phyloP scores from a whole-genome alignment of 2,329 filamentous ascomycete genomes.

The Colletotrichum destructivum region DNA sequence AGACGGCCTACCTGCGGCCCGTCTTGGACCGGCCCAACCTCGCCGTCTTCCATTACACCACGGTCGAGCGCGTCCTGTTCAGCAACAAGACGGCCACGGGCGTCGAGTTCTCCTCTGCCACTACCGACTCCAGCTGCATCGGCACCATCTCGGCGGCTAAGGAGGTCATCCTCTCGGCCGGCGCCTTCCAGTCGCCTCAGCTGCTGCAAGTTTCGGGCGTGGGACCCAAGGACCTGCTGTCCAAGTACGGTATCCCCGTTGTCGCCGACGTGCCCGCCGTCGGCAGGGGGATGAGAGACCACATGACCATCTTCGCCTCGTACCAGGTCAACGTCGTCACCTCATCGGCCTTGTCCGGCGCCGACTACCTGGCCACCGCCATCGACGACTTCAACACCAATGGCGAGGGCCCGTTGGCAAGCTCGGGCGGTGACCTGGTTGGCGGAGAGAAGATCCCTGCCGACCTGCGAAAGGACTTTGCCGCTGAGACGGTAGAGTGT shows the following conservation, averaged over 20 bases:
- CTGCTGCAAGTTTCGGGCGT: neutral
- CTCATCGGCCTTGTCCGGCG: neutral
- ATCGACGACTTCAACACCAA: neutral
- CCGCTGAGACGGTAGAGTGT: neutral
- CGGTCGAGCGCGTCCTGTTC: neutral
- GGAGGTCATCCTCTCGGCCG: slow-evolving; percentile 1
- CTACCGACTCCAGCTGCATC: neutral
- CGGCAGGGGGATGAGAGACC: neutral
- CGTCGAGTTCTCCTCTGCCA: neutral
- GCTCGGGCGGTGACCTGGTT: neutral
- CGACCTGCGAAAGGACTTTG: neutral
- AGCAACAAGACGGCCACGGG: neutral
- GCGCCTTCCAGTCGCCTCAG: slow-evolving; percentile 1
- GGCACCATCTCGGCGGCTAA: neutral
- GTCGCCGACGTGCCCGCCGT: neutral
- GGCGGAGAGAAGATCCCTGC: neutral
- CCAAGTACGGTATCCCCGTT: neutral
- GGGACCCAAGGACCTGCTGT: neutral
- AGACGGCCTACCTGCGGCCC: neutral
- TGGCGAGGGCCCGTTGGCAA: neutral
- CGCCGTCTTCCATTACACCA: neutral
- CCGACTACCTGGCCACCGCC: neutral
- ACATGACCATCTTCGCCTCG: neutral
- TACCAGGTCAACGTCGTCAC: neutral
- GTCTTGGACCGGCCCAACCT: neutral